These are phyloP conservation scores for Cryptosporidium felis DNA, from an alignment of 169 alveolate species.

Conservation along the genomic window DNA sequence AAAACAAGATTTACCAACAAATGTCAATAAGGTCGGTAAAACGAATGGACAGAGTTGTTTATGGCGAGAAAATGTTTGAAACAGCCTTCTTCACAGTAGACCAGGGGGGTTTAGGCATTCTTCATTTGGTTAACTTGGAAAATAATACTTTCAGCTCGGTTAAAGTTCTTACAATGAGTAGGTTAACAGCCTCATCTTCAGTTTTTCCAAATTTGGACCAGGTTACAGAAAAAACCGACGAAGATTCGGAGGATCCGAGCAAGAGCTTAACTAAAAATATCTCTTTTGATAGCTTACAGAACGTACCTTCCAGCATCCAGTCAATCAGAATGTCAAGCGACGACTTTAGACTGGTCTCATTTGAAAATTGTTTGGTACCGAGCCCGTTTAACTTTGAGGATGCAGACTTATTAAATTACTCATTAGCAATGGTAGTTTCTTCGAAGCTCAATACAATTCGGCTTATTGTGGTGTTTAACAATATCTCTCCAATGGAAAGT, in stretches of 20 bases:
- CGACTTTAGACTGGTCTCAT: conserved; percentile 24
- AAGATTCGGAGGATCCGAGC: neutral
- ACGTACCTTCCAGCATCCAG: conserved; percentile 36
- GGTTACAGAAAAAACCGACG: neutral
- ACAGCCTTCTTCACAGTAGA: conserved; percentile 22
- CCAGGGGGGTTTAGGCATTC: conserved; percentile 44
- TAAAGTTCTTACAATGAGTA: neutral
- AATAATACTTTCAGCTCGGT: neutral
- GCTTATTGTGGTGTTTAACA: conserved; percentile 22
- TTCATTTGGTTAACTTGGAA: neutral
- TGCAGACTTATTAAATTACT: neutral
- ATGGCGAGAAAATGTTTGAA: neutral
- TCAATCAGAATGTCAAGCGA: neutral
- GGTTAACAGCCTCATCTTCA: neutral
- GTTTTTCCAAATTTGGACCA: conserved; percentile 48
- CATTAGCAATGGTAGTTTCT: conserved; percentile 8
- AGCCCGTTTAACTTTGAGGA: neutral
- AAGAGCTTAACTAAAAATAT: neutral
- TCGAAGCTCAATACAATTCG: conserved; percentile 17
- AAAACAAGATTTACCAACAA: neutral
- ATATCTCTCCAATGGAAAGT: conserved; percentile 21
- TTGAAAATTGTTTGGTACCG: conserved; percentile 7
- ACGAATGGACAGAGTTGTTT: neutral
- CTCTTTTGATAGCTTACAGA: conserved; percentile 37
- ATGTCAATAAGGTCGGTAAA: conserved; percentile 11